Conservation (phyloP, 768 basidiomycete species). For the Boletales sp. region DNA sequence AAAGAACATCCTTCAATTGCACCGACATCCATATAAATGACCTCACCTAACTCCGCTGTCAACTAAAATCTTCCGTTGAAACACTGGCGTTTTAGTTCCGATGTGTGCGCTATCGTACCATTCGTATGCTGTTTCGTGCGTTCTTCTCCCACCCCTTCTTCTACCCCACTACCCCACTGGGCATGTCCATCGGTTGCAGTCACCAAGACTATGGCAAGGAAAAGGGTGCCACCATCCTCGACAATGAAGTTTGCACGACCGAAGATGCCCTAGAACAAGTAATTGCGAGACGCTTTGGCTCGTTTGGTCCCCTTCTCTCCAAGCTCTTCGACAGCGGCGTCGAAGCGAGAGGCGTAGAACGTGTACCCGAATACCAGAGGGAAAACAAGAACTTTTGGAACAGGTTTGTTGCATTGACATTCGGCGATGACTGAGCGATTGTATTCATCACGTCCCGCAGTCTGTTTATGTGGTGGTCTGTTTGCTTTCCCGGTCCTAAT, state of each 20-base stretch:
- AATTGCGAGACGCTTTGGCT: slow-evolving; percentile 29
- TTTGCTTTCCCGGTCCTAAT: background rate
- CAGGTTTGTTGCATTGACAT: slow-evolving; percentile 29
- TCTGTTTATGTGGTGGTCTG: slow-evolving; percentile 45
- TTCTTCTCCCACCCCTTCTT: background rate
- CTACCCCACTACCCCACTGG: background rate
- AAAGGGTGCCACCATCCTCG: slow-evolving; percentile 2
- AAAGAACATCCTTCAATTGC: no score
- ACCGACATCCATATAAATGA: no score
- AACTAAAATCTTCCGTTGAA: no score
- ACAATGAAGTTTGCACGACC: background rate
- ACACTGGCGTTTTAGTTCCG: no score
- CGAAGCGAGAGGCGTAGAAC: slow-evolving; percentile 53
- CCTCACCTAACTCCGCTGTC: no score
- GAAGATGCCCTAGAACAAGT: slow-evolving; percentile 28
- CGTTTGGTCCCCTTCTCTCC: slow-evolving; percentile 29
- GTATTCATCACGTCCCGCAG: slow-evolving; percentile 20
- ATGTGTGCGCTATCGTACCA: no score
- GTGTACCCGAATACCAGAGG: slow-evolving; percentile 48
- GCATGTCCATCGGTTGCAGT: slow-evolving; percentile 5
- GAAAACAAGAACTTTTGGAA: slow-evolving; percentile 43
- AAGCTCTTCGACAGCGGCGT: slow-evolving; percentile 46
- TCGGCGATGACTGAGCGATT: background rate
- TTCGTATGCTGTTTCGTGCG: background rate
- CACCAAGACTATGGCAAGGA: slow-evolving; percentile 17